These are phyloP conservation scores for Ormosia semicastrata DNA, from an alignment of 306 rosid species.

Conservation along the genomic window DNA sequence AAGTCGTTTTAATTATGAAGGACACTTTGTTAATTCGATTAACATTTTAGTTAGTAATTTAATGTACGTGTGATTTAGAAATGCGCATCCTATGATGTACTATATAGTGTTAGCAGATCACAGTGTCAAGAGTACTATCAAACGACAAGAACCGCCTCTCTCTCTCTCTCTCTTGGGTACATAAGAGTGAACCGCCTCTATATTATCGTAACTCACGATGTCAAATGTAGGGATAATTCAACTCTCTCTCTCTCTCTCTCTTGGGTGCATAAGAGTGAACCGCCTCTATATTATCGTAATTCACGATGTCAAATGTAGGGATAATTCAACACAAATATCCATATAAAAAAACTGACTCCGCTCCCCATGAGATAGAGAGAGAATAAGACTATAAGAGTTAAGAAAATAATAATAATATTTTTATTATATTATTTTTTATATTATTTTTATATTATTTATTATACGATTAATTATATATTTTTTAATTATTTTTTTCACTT, in stretches of 20 bases:
- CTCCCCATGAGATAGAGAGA: not conserved
- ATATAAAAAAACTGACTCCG: not conserved
- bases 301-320: not conserved
- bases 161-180: too few relatives aligned
- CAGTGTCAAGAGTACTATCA: not conserved
- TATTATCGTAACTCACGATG: not conserved
- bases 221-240: constrained; percentile 4
- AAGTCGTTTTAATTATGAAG: not conserved
- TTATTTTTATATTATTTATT: too few relatives aligned
- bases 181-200: not conserved
- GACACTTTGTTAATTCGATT: not conserved
- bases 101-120: not conserved
- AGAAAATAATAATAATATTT: too few relatives aligned
- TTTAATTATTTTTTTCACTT: too few relatives aligned
- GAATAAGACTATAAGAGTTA: not conserved
- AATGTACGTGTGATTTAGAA: constrained; percentile 10
- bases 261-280: too few relatives aligned
- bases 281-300: not conserved
- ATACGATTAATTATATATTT: too few relatives aligned
- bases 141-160: too few relatives aligned
- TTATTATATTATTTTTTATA: too few relatives aligned
- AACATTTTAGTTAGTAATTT: not conserved
- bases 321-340: not conserved
- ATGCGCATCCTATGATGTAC: not conserved
- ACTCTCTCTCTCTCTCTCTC: not conserved